These are phyloP conservation scores for Cadophora malorum DNA, from an alignment of 2,329 filamentous ascomycete genomes.

Conservation along the genomic window DNA sequence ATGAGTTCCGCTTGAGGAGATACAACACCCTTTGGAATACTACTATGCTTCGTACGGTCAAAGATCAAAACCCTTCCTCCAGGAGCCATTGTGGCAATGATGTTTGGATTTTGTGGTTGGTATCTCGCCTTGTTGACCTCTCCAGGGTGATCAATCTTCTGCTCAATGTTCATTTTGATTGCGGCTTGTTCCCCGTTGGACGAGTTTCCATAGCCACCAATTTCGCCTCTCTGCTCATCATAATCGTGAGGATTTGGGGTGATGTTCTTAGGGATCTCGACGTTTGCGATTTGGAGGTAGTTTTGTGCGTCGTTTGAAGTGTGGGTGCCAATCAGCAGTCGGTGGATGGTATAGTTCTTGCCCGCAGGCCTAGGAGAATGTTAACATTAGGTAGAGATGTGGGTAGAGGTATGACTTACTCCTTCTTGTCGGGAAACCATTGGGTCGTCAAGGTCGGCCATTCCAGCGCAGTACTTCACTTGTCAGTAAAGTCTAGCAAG, in stretches of 20 bases:
- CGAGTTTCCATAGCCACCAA: slow-evolving; percentile 87
- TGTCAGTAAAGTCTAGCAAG: slow-evolving; percentile 29
- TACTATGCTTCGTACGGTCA: slow-evolving; percentile 92
- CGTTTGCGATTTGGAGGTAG: slow-evolving; percentile 92
- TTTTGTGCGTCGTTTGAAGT: slow-evolving; percentile 86
- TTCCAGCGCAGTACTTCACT: slow-evolving; percentile 79
- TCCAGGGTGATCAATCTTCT: slow-evolving; percentile 94
- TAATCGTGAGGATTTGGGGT: slow-evolving; percentile 81
- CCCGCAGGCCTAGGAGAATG: slow-evolving; percentile 65
- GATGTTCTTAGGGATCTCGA: slow-evolving; percentile 85
- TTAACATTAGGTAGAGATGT: slow-evolving; percentile 2
- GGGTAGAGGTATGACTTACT: slow-evolving; percentile 51
- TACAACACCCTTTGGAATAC: slow-evolving; percentile 74
- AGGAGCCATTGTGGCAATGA: slow-evolving; percentile 91
- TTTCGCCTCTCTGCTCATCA: slow-evolving; percentile 89
- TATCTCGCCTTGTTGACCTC: slow-evolving; percentile 99
- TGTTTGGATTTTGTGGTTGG: slow-evolving; percentile 95
- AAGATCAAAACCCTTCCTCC: slow-evolving; percentile 91
- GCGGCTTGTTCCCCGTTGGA: slow-evolving; percentile 69
- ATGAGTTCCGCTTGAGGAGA: slow-evolving; percentile 84
- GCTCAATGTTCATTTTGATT: slow-evolving; percentile 89
- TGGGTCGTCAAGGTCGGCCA: slow-evolving; percentile 98
- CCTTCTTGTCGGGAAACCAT: slow-evolving; percentile 96
- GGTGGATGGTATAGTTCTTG: slow-evolving; percentile 86
- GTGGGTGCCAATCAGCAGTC: slow-evolving; percentile 91